These are phyloP conservation scores for Endocalyx cinctus DNA, from an alignment of 2,329 filamentous ascomycete genomes.

Conservation along the genomic window DNA sequence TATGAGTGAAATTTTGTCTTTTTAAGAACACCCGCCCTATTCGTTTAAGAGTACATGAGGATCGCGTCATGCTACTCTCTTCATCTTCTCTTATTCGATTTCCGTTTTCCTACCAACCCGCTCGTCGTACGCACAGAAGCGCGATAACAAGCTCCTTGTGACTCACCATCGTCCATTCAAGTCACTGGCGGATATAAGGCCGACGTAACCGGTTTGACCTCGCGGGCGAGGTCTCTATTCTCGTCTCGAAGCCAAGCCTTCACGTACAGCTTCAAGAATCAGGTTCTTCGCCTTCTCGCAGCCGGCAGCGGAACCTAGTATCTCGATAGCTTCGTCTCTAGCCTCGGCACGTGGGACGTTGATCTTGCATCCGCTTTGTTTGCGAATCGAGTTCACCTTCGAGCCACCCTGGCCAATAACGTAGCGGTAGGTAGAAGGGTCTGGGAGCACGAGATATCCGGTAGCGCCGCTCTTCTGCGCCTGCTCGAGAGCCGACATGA, in stretches of 20 bases:
- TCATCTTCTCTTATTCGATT: too few species aligned
- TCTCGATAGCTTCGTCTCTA: constrained; percentile 79
- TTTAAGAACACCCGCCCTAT: too few species aligned
- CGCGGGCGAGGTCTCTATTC: constrained; percentile 26
- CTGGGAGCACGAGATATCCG: constrained; percentile 85
- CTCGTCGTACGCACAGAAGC: too few species aligned
- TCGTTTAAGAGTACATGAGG: too few species aligned
- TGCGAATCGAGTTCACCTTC: constrained; percentile 89
- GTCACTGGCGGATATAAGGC: too few species aligned
- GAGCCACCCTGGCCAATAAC: constrained; percentile 85
- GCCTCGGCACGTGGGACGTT: constrained; percentile 82
- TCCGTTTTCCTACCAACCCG: too few species aligned
- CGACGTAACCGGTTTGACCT: too few species aligned
- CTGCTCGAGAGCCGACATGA: constrained; percentile 69
- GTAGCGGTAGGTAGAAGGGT: constrained; percentile 82
- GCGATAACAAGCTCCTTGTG: too few species aligned
- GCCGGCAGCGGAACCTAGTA: constrained; percentile 72
- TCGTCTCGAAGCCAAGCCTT: constrained; percentile 38
- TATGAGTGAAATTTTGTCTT: too few species aligned
- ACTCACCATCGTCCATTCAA: too few species aligned
- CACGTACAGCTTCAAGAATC: constrained; percentile 77
- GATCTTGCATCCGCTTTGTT: constrained; percentile 89
- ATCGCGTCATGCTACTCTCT: too few species aligned
- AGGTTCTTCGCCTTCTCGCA: constrained; percentile 84
- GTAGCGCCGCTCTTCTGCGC: constrained; percentile 66